Base-by-base conservation (phyloP, 169 alveolate genomes). In the Sarcocystis neurona region DNA sequence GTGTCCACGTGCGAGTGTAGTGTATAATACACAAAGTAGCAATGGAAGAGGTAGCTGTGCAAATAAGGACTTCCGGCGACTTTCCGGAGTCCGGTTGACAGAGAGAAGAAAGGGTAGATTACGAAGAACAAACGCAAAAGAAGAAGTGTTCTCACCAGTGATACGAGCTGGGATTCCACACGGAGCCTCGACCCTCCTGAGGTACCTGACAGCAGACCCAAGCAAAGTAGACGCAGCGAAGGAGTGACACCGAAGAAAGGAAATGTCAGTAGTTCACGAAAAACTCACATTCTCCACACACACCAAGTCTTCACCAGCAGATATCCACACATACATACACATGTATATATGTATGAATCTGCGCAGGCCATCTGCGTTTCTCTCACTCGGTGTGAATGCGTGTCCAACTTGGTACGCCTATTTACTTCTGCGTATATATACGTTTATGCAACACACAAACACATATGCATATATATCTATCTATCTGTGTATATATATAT, bases 121-220 rank as follows among this genome's bases (percentile, higher is more conserved):
- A 23, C 66, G 12, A 53, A 23, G 66, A 12, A 23, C 12, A 15
- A 53, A 53, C 66, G 30, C 30, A 53, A 23, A 53, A 53, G 23
- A 12, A 53, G 12, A 53, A 53, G 66, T 12, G 30, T 53, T 53
- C 66, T 53, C 66, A 72, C 82, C 82, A 72, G 56, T 72, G 82
- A 39, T 39, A 72, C 30, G 82, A 72, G 56, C 41, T 72, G 6
- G 82, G 18, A 72, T 72, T 72, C 82, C 82, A 72, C 15, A 27
- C 82, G 53, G 82, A 72, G 53, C 82, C 82, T 39, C 41, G 82
- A 39, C 53, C 82, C 32, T 32, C 82, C n/a, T n/a, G 34, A 72
- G 39, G 39, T 32, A 5, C 82, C 34, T 30, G 44, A 10, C 46
- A 37, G 10, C 46, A 37, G 75, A 18, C 75, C 32, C 46, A 63